These are phyloP conservation scores for Tuber calosporum DNA, from an alignment of 495 filamentous ascomycete genomes.

Conservation along the genomic window DNA sequence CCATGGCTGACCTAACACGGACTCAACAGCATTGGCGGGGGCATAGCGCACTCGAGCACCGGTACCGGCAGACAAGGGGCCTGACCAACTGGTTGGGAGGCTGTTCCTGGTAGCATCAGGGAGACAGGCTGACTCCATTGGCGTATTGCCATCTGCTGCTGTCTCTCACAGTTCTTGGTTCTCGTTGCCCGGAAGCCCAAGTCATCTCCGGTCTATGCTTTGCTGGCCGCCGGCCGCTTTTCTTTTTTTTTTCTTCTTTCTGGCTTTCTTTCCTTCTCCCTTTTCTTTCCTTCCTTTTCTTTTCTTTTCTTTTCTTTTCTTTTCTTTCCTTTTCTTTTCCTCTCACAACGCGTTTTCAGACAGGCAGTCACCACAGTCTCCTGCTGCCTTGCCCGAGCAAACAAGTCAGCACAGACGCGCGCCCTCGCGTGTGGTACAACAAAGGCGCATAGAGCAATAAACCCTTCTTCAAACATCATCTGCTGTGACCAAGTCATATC, in stretches of 20 bases:
- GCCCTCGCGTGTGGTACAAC: constrained; percentile 32
- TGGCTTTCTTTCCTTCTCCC: not conserved
- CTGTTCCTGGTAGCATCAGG: constrained; percentile 12
- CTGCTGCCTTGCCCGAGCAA: constrained; percentile 20
- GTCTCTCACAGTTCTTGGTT: constrained; percentile 13
- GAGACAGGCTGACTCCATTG: constrained; percentile 16
- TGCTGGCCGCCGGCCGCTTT: constrained; percentile 10
- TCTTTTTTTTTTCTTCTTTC: constrained; percentile 8
- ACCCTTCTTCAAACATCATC: constrained; percentile 27
- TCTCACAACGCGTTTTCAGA: constrained; percentile 23
- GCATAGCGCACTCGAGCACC: no score
- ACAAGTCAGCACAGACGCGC: constrained; percentile 14
- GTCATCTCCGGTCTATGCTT: constrained; percentile 25
- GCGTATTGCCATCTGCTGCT: constrained; percentile 25
- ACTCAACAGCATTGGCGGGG: not conserved
- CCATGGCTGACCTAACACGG: not conserved
- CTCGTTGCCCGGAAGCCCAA: constrained; percentile 15
- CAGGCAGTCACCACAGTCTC: constrained; percentile 21
- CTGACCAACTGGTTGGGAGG: not conserved
- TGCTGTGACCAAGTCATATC: constrained; percentile 33
- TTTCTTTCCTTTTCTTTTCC: constrained; percentile 12
- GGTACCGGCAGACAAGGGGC: constrained; percentile 29
- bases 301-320: not conserved
- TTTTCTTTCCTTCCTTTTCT: constrained; percentile 12
- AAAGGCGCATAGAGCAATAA: constrained; percentile 24